Conservation (phyloP, 768 basidiomycete genomes). For the Sarcomyxa edulis region DNA sequence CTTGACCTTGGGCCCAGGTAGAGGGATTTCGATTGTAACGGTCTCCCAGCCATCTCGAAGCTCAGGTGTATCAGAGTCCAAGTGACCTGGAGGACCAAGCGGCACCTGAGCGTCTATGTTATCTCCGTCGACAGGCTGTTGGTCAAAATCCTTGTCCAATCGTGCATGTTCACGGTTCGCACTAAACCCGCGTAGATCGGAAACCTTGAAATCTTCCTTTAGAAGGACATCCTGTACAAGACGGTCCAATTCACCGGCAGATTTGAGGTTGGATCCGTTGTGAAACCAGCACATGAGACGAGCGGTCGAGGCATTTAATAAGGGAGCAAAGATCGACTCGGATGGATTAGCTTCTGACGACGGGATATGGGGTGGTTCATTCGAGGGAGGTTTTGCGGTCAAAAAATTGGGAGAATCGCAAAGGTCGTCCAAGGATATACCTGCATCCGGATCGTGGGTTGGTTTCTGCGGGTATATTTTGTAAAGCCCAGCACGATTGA, state of each 20-base stretch:
- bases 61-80: too few species aligned
- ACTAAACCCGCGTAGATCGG: slow-evolving; percentile 16
- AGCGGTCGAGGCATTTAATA: slow-evolving; percentile 1
- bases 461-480: too few species aligned
- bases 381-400: too few species aligned
- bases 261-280: slow-evolving; percentile 11
- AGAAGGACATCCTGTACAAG: slow-evolving; percentile 21
- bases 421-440: too few species aligned
- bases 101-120: too few species aligned
- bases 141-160: slow-evolving; percentile 9
- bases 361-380: too few species aligned
- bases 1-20: slow-evolving; percentile 12
- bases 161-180: slow-evolving; percentile 9
- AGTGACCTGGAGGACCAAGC: not conserved
- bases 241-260: slow-evolving; percentile 13
- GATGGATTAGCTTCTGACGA: too few species aligned
- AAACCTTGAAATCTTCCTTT: slow-evolving; percentile 14
- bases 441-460: too few species aligned
- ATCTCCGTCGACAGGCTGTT: not conserved
- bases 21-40: slow-evolving; percentile 14
- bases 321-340: slow-evolving; percentile 7
- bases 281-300: slow-evolving; percentile 20
- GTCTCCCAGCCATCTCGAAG: slow-evolving; percentile 17
- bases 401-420: too few species aligned
- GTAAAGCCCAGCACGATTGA: too few species aligned